These are phyloP conservation scores for Gymnopilus dilepis DNA, from an alignment of 768 basidiomycete species.

Conservation along the genomic window DNA sequence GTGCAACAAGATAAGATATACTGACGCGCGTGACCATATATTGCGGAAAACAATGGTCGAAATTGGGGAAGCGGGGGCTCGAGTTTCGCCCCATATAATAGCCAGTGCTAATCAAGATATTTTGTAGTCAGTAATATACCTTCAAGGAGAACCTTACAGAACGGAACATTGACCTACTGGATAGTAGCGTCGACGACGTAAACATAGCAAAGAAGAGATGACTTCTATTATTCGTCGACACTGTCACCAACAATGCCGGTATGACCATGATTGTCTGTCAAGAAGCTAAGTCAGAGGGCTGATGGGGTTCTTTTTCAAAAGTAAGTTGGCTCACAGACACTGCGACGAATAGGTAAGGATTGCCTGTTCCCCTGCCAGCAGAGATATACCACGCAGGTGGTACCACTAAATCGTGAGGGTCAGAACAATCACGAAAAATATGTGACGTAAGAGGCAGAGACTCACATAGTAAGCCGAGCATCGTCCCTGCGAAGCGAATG, in stretches of 20 bases:
- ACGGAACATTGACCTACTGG: neutral
- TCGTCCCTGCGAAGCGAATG: conserved; percentile 25
- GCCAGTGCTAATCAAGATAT: neutral
- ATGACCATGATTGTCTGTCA: conserved; percentile 37
- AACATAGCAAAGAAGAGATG: conserved; percentile 7
- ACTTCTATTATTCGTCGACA: conserved; percentile 23
- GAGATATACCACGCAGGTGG: conserved; percentile 44
- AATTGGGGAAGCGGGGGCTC: neutral
- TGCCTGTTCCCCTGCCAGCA: conserved; percentile 33
- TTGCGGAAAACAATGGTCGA: neutral
- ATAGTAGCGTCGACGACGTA: neutral
- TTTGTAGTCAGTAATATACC: too few species aligned
- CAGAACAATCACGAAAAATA: too few species aligned
- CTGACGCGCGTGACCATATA: conserved; percentile 2
- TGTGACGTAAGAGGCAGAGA: too few species aligned
- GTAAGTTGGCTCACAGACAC: conserved; percentile 31
- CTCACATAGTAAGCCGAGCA: conserved; percentile 35
- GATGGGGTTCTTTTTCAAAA: neutral
- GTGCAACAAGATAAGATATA: neutral
- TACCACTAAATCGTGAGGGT: too few species aligned
- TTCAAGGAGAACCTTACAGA: neutral
- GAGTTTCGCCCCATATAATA: neutral
- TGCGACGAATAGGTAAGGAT: conserved; percentile 40
- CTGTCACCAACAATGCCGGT: conserved; percentile 36
- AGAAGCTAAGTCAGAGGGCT: neutral